Percentiles rank a stretch among this genome's conserved stretches.
These are phyloP conservation scores for Arthroderma sp. DNA, from an alignment of 2,329 filamentous ascomycete species.

Conservation along the genomic window DNA sequence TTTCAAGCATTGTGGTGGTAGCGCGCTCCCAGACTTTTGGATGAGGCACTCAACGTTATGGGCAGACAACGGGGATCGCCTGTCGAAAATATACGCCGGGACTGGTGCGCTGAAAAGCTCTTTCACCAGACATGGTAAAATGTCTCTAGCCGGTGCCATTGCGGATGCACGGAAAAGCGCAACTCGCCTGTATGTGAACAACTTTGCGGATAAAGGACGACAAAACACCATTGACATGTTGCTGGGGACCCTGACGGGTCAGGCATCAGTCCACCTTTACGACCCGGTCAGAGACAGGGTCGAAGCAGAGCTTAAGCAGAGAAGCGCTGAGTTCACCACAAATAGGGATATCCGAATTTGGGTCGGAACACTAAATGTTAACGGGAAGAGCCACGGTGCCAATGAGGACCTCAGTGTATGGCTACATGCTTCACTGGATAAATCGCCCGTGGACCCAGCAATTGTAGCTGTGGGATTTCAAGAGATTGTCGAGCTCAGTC, in stretches of 20 bases:
- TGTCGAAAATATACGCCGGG: conserved; percentile 92
- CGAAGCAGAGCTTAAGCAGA: conserved; percentile 56
- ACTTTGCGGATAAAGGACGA: conserved; percentile 83
- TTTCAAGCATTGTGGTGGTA: conserved; percentile 56
- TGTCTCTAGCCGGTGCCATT: conserved; percentile 83
- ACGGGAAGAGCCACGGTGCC: conserved; percentile 68
- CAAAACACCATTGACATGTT: conserved; percentile 94
- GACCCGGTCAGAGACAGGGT: conserved; percentile 94
- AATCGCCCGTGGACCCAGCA: conserved; percentile 54
- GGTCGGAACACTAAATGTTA: conserved; percentile 88
- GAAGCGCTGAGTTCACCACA: conserved; percentile 58
- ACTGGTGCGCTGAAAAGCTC: conserved; percentile 92
- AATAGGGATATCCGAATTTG: conserved; percentile 63
- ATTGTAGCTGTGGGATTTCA: conserved; percentile 89
- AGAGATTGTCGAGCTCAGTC: conserved; percentile 94
- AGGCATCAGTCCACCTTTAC: conserved; percentile 70
- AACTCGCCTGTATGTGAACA: conserved; percentile 90
- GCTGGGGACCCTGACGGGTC: conserved; percentile 70
- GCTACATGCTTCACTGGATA: conserved; percentile 54
- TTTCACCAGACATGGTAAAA: conserved; percentile 87
- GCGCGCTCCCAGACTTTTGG: conserved; percentile 70
- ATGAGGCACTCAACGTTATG: conserved; percentile 82
- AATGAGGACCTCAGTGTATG: conserved; percentile 70
- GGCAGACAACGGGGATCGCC: conserved; percentile 91
- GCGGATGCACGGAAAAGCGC: conserved; percentile 94